Base-by-base conservation (phyloP, 2,329 filamentous ascomycete genomes). In the Nigrospora osmanthi region DNA sequence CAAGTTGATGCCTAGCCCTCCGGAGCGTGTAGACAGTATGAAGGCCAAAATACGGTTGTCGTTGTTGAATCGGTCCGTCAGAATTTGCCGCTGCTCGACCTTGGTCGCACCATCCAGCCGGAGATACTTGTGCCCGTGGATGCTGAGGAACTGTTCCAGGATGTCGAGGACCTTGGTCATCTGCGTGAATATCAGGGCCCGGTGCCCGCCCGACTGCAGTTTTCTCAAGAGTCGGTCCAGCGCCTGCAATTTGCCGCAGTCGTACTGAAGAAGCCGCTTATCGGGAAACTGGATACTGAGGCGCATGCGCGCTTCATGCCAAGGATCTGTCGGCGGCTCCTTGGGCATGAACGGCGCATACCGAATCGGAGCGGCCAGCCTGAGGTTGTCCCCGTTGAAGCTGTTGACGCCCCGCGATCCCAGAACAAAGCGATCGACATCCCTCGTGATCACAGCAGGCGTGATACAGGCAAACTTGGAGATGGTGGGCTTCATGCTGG, bases 121-220 rank as follows among this genome's bases (percentile, higher is more conserved):
- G 15, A 98, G 78, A 60, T 99, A 99, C 45, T 94, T 93, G 69
- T 97, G 88, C 0, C 91, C 91, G 57, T 98, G 91, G 42, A 98
- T 96, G 60, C 96, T 97, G 54, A 98, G 79, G 60, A 98, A 98
- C 54, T 93, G 89, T 63, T 99, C 93, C 3, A 99, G 75, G 45
- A 99, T 95, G 62, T 99, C 91, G 15, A 99, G 76, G 38, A 97
- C 93, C 63, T 95, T 95, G 39, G 93, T 97, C 93, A 99, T 98
- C 60, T 99, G 93, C 0, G 94, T 97, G 65, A 99, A 99, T 61
- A 99, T 98, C 42, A 99, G 74, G 11, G 89, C 93, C 9, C 94
- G 87, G 58, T 97, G 93, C 1, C 90, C 89, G 35, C 89, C 89
- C 3, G 87, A 80, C 66, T 97, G 90, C 9, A 98, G 75, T 50